Base-by-base conservation (phyloP, 495 filamentous ascomycete species). In the Talaromyces stipitatus region DNA sequence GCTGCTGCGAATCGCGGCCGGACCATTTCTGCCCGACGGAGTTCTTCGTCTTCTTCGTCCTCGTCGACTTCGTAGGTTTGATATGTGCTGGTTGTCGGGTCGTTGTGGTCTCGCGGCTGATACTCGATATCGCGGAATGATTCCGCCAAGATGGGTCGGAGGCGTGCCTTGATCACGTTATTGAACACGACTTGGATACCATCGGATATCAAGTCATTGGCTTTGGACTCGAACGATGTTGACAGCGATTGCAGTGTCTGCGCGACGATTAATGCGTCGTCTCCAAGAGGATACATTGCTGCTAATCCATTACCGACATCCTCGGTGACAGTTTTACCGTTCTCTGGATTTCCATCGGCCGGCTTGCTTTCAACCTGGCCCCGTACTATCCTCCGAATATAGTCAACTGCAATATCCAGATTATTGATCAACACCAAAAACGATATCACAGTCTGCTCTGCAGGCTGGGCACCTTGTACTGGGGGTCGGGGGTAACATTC, bases 401-500 rank as follows among this genome's bases (percentile, higher is more conserved):
- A 98, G 64, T 96, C 91, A 57, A 87, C 85, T 12, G 89, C 85
- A 22, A 95, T 77, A 68, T 97, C 94, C 23, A 98, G 83, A 66
- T 92, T 95, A 76, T 98, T 98, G 65, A 96, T 90, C 26, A 96
- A 82, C 10, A 97, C 85, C 8, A 97, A 83, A 71, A 97, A 97
- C 3, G 85, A 71, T 56, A 96, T 78, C 48, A 92, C 83, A 54
- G 85, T 87, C 56, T 90, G 83, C 65, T 97, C 94, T 0, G 90
- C 86, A 1, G 92, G 92, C 43, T 89, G 72, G 10, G 81, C 84
- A 43, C 91, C 90, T 65, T 89, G 85, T 11, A 89, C 81, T 3
- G 81, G 69, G 8, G 85, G 76, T 61, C 87, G 86, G 0, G 91
- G 92, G 69, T 96, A 97, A 60, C 82, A 85, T 66, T 97, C 92